Base-by-base conservation (phyloP, 805 yeast genomes). In the Nakazawaea siamensis region DNA sequence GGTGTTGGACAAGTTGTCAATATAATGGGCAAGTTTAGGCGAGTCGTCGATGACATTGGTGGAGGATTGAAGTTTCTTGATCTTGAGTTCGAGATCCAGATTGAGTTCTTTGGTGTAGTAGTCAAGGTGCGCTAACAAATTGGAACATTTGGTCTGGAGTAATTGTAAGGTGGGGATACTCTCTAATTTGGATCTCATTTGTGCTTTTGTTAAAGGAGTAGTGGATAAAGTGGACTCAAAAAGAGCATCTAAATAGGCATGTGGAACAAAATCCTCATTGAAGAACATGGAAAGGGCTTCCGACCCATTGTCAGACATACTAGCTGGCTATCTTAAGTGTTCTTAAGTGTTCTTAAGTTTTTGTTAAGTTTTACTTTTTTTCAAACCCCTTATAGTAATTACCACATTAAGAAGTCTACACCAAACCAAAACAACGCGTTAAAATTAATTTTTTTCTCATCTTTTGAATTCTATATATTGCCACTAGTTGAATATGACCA, bases 211-310 rank as follows among this genome's bases (percentile, higher is more conserved):
- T n/a, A 43, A 27, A 9, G 32, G 41, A 12, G 27, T 23, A 34
- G 36, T 36, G 40, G 28, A 39, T 6, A 63, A 42, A 3, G 67
- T 58, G 14, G 66, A 54, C 31, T 70, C 60, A 40, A 75, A 66
- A 12, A 80, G 55, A 2, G 81, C 76, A 49, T 81, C 84, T 14
- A 81, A 66, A 46, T 70, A 81, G 27, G 72, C 73, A 36, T 73
- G 70, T 1, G 86, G 81, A 13, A 69, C 73, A 48, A 80, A 80
- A 18, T 70, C 73, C 15, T 68, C 71, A 42, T 80, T 84, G 41
- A 78, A 76, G 58, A 81, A 81, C 76, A 80, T 79, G 10, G 73
- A 57, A 3, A 80, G 53, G 1, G 78, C 63, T 12, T 72, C 71
- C 35, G 57, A 56, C 24, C 54, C n/a, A n/a, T n/a, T n/a, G n/a